A percentile compares a stretch with the other conserved stretches of the same genome.
phyloP scores from a whole-genome alignment of 768 basidiomycete genomes.

The Naganishia friedmannii region DNA sequence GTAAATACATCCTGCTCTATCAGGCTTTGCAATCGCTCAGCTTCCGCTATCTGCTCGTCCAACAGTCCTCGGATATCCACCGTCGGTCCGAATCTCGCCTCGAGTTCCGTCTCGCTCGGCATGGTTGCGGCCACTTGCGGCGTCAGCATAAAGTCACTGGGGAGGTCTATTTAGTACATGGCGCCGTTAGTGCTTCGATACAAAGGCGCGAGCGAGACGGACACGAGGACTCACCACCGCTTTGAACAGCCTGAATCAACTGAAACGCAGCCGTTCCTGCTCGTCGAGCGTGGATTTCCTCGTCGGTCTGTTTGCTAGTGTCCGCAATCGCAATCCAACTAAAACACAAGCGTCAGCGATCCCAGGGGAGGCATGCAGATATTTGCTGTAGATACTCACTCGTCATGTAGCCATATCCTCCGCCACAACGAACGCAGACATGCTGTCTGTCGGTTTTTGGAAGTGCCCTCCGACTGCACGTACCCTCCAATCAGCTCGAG shows the following conservation, averaged over 20 bases:
- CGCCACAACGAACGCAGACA: conserved; percentile 27
- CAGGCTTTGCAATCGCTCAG: conserved; percentile 14
- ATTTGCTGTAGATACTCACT: conserved; percentile 5
- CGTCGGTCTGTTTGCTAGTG: conserved; percentile 24
- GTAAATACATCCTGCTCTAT: conserved; percentile 3
- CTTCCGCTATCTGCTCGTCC: conserved; percentile 20
- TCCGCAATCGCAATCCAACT: conserved; percentile 21
- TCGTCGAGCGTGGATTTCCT: background rate
- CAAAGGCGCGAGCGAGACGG: too few relatives aligned
- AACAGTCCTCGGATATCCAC: conserved; percentile 12
- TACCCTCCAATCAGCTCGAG: background rate
- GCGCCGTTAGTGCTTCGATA: background rate
- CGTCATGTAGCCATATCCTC: conserved; percentile 23
- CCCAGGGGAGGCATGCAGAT: too few relatives aligned
- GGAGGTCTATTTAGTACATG: background rate
- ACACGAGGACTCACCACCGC: background rate
- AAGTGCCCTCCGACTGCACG: background rate
- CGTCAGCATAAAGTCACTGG: conserved; percentile 9
- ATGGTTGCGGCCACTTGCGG: background rate
- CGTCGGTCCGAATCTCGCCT: conserved; percentile 13
- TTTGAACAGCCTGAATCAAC: conserved; percentile 7
- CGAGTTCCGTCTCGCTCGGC: conserved; percentile 13
- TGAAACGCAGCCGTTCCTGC: conserved; percentile 18
- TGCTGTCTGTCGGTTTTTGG: conserved; percentile 6
- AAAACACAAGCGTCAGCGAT: background rate